These are phyloP conservation scores for Cryomyces antarcticus DNA, from an alignment of 495 filamentous ascomycete genomes.

Conservation along the genomic window DNA sequence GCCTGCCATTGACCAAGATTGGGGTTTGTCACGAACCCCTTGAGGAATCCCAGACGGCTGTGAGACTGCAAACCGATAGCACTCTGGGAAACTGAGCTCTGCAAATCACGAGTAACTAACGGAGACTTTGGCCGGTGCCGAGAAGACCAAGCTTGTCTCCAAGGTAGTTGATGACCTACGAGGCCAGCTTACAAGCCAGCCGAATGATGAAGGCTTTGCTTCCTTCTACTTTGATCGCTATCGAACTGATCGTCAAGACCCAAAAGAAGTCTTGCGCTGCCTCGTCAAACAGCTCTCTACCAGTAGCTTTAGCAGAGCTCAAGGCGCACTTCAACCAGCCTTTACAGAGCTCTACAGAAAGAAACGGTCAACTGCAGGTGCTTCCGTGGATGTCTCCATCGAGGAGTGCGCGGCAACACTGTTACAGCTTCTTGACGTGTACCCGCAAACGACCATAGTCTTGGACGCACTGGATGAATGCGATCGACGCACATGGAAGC, in stretches of 20 bases:
- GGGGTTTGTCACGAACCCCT: too few species aligned
- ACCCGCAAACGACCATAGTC: conserved; percentile 2
- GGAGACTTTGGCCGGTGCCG: background rate
- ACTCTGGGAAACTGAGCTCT: background rate
- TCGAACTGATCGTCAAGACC: conserved; percentile 13
- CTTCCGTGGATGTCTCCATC: too few species aligned
- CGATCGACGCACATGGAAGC: background rate
- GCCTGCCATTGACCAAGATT: too few species aligned
- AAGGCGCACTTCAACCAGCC: too few species aligned
- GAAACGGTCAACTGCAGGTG: too few species aligned
- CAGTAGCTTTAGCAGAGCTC: too few species aligned
- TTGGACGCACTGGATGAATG: conserved; percentile 3
- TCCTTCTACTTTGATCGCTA: conserved; percentile 24
- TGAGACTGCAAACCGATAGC: background rate
- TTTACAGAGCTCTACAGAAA: too few species aligned
- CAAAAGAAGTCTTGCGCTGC: conserved; percentile 18
- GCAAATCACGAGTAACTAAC: background rate
- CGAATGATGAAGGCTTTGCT: conserved; percentile 17
- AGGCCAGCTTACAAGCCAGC: background rate
- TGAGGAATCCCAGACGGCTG: too few species aligned
- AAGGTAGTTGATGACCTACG: background rate
- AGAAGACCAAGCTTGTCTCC: background rate
- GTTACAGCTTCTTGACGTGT: too few species aligned
- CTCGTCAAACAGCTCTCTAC: conserved; percentile 20
- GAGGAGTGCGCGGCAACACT: too few species aligned